phyloP scores from a whole-genome alignment of 1,284 basidiomycete genomes.

The Amylostereum chailletii region DNA sequence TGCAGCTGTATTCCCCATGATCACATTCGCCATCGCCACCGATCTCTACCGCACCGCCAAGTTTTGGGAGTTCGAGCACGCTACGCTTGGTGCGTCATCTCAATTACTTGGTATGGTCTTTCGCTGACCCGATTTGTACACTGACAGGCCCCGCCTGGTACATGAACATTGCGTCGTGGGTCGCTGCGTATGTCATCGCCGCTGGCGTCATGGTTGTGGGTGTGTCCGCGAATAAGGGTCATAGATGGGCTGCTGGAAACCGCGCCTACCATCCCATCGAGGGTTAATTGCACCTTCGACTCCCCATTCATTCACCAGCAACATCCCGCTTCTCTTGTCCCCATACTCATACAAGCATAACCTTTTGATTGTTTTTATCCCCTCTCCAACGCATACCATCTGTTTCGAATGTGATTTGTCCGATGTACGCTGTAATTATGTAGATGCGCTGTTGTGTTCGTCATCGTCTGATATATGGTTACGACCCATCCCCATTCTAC shows the following conservation, averaged over 20 bases:
- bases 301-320: neutral
- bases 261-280: constrained; percentile 52
- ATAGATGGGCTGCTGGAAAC: constrained; percentile 70
- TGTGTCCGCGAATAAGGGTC: constrained; percentile 54
- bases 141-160: constrained; percentile 46
- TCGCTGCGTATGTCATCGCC: constrained; percentile 41
- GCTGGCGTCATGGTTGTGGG: constrained; percentile 54
- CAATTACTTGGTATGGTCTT: neutral
- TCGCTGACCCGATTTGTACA: neutral
- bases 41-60: constrained; percentile 40
- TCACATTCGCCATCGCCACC: constrained; percentile 58
- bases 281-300: constrained; percentile 7
- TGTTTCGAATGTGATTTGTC: no score
- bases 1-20: constrained; percentile 50
- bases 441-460: no score
- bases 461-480: no score
- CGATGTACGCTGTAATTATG: no score
- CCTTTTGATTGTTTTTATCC: no score
- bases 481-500: no score
- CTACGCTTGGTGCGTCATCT: constrained; percentile 42
- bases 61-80: constrained; percentile 46
- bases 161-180: constrained; percentile 54
- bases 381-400: no score
- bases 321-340: no score
- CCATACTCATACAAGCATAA: no score